These are phyloP conservation scores for Debaryomyces subglobosus DNA, from an alignment of 1,139 yeast genomes.

Conservation along the genomic window DNA sequence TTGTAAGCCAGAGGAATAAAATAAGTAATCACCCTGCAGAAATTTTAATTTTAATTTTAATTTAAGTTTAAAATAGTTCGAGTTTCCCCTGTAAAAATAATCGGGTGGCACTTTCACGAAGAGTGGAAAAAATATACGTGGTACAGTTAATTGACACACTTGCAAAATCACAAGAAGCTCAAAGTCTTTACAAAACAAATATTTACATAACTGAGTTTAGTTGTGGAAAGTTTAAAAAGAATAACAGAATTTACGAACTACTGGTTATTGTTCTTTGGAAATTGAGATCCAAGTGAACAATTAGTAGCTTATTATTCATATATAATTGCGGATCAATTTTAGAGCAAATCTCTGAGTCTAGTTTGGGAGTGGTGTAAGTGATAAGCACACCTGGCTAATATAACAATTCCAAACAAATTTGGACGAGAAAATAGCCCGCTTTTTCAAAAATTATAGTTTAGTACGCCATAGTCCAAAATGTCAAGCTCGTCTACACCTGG, in stretches of 20 bases:
- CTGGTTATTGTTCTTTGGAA: background rate
- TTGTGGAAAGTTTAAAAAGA: background rate
- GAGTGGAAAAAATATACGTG: background rate
- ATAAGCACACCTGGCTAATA: background rate
- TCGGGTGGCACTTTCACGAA: background rate
- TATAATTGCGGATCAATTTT: background rate
- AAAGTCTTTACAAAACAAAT: background rate
- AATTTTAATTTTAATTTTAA: slow-evolving; percentile 1
- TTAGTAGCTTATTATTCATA: background rate
- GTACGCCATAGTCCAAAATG: slow-evolving; percentile 16
- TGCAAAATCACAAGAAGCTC: background rate
- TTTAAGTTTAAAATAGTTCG: background rate
- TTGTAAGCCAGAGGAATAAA: background rate
- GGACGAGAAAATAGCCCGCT: background rate
- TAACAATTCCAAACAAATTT: background rate
- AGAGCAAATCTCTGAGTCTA: background rate
- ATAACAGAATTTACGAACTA: background rate
- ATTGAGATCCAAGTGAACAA: background rate
- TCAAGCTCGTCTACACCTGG: slow-evolving; percentile 18
- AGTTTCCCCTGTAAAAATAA: slow-evolving; percentile 4
- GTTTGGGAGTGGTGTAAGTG: background rate
- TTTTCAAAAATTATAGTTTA: background rate
- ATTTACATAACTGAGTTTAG: background rate
- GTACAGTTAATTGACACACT: slow-evolving; percentile 1
- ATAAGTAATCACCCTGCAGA: slow-evolving; percentile 8